Evolutionary conservation across 2,329 filamentous ascomycete species (phyloP).

Genomic region (Eurotiales sp.): DNA sequence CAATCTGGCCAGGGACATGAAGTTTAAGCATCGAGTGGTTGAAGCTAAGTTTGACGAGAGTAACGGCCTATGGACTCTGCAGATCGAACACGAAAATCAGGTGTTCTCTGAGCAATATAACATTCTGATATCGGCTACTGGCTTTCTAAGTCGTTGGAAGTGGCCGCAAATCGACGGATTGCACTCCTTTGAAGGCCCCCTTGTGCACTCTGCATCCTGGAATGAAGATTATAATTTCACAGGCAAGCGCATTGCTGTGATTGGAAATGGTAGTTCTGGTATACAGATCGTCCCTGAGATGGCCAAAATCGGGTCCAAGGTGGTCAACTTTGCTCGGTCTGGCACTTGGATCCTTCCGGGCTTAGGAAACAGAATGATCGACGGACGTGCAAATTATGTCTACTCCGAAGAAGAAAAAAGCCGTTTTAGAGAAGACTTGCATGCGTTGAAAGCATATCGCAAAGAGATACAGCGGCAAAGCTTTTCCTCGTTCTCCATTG

Average conservation of each 20-base stretch:
- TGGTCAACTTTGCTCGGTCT: conserved; percentile 19
- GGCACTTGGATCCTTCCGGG: not conserved
- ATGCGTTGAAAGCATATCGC: no score
- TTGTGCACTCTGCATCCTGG: conserved; percentile 31
- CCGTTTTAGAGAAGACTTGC: no score
- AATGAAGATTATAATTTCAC: conserved; percentile 22
- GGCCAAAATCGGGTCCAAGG: conserved; percentile 31
- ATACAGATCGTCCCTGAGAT: conserved; percentile 35
- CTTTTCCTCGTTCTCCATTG: no score
- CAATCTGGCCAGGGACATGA: conserved; percentile 25
- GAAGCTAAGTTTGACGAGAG: conserved; percentile 27
- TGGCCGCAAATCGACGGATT: conserved; percentile 15
- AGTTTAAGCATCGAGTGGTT: conserved; percentile 22
- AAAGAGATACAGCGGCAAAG: no score
- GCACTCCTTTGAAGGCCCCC: conserved; percentile 25
- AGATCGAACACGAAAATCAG: conserved; percentile 16
- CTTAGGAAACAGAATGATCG: not conserved
- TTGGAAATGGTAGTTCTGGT: conserved; percentile 27
- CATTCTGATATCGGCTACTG: conserved; percentile 25
- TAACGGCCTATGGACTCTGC: conserved; percentile 25
- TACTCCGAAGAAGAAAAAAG: no score
- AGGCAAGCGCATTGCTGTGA: conserved; percentile 21
- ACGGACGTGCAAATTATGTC: no score
- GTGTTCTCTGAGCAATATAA: conserved; percentile 19
- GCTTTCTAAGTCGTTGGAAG: conserved; percentile 20